These are phyloP conservation scores for Coemansia sp. DNA, from an alignment of 192 early-diverging fungal species.

Conservation along the genomic window DNA sequence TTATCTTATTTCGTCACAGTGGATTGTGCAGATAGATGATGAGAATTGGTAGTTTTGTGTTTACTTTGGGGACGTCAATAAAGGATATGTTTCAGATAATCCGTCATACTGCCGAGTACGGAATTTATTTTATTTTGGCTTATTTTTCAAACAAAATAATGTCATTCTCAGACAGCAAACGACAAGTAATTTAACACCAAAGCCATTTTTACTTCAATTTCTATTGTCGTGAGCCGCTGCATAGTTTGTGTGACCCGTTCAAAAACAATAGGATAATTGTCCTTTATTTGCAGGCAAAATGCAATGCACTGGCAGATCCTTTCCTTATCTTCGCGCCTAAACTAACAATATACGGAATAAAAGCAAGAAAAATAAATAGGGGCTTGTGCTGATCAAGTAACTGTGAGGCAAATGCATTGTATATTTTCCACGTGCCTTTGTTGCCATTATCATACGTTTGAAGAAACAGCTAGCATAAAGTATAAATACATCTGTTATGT, in stretches of 20 bases:
- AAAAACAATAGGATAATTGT: neutral
- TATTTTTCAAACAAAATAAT: too few species aligned
- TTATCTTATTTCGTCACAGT: neutral
- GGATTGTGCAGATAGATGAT: neutral
- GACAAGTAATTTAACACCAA: too few species aligned
- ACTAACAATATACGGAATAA: too few species aligned
- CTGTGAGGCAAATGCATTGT: neutral
- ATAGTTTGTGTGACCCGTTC: neutral
- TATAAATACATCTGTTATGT: neutral
- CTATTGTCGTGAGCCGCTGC: too few species aligned
- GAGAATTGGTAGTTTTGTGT: neutral
- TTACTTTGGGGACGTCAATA: neutral
- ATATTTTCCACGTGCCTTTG: neutral
- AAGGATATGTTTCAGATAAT: neutral
- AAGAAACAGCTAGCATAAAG: neutral
- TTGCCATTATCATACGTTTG: neutral
- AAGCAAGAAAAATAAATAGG: neutral
- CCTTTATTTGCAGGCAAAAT: neutral
- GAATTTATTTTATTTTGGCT: neutral
- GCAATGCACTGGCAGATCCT: slow-evolving; percentile 1
- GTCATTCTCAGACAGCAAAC: too few species aligned
- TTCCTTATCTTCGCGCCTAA: neutral
- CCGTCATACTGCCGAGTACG: neutral
- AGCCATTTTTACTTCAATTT: too few species aligned
- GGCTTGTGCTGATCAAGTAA: neutral